These are phyloP conservation scores for Alternaria sp. DNA, from an alignment of 2,329 filamentous ascomycete genomes.

Conservation along the genomic window DNA sequence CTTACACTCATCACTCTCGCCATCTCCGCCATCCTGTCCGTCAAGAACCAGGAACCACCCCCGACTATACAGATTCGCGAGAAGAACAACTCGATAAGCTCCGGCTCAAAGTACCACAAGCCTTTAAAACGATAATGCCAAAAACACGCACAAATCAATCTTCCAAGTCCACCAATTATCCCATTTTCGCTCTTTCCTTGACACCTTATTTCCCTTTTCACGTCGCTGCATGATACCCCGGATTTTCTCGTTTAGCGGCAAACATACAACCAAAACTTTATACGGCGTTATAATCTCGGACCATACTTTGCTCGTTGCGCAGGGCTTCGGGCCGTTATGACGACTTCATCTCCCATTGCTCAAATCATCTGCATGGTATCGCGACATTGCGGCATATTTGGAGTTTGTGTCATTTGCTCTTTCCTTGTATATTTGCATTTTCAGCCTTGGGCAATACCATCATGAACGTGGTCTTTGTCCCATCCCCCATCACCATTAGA, in stretches of 20 bases:
- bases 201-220: constrained; percentile 13
- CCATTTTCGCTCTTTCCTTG: background rate
- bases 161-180: background rate
- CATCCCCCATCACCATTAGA: background rate
- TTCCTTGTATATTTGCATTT: constrained; percentile 1
- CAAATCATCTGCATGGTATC: constrained; percentile 5
- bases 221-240: constrained; percentile 36
- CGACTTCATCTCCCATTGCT: background rate
- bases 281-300: constrained; percentile 9
- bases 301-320: background rate
- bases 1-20: constrained; percentile 42
- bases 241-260: constrained; percentile 26
- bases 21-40: constrained; percentile 36
- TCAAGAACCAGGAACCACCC: constrained; percentile 28
- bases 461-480: background rate
- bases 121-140: constrained; percentile 20
- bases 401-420: constrained; percentile 2
- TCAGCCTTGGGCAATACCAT: background rate
- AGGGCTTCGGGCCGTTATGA: background rate
- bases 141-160: constrained; percentile 1
- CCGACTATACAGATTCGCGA: constrained; percentile 35
- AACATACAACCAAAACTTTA: constrained; percentile 4
- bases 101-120: constrained; percentile 23
- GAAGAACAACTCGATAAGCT: constrained; percentile 34
- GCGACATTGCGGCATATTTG: constrained; percentile 6